A percentile compares a stretch with the other conserved stretches of the same genome.
These are phyloP conservation scores for Spongospora subterranea DNA, from an alignment of 208 protist genomes.

Conservation along the genomic window DNA sequence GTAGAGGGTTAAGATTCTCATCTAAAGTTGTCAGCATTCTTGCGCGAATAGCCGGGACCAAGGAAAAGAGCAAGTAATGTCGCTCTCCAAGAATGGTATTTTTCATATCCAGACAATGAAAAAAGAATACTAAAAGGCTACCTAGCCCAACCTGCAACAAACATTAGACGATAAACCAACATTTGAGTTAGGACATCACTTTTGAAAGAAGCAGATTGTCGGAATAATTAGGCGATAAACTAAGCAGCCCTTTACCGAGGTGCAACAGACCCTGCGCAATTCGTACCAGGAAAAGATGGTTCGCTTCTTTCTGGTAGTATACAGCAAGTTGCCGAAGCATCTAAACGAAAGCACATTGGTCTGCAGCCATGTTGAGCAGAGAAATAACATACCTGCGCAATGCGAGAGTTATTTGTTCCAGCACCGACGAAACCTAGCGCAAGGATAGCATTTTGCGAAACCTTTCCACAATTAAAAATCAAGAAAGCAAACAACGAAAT, in stretches of 20 bases:
- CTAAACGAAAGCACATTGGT: slow-evolving; percentile 57
- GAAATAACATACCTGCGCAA: slow-evolving; percentile 73
- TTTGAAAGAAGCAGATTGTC: slow-evolving; percentile 79
- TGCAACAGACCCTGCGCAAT: slow-evolving; percentile 92
- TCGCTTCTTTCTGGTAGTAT: slow-evolving; percentile 94
- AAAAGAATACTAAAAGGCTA: neutral
- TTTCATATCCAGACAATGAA: slow-evolving; percentile 52
- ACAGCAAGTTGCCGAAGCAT: slow-evolving; percentile 87
- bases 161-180: neutral
- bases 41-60: slow-evolving; percentile 90
- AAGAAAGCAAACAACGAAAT: slow-evolving; percentile 46
- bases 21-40: slow-evolving; percentile 96
- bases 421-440: slow-evolving; percentile 92
- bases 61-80: slow-evolving; percentile 94
- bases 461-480: slow-evolving; percentile 2
- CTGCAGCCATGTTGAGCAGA: neutral
- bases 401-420: slow-evolving; percentile 97
- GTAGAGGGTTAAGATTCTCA: slow-evolving; percentile 87
- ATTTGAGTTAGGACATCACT: slow-evolving; percentile 65
- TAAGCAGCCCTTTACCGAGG: slow-evolving; percentile 98
- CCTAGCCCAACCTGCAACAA: slow-evolving; percentile 27
- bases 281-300: slow-evolving; percentile 80
- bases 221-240: slow-evolving; percentile 90
- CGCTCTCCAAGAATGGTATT: slow-evolving; percentile 77
- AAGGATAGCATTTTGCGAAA: slow-evolving; percentile 91